Percentiles rank a stretch among this genome's conserved stretches.
phyloP scores from a whole-genome alignment of 768 basidiomycete species.

The Lactarius sp. region DNA sequence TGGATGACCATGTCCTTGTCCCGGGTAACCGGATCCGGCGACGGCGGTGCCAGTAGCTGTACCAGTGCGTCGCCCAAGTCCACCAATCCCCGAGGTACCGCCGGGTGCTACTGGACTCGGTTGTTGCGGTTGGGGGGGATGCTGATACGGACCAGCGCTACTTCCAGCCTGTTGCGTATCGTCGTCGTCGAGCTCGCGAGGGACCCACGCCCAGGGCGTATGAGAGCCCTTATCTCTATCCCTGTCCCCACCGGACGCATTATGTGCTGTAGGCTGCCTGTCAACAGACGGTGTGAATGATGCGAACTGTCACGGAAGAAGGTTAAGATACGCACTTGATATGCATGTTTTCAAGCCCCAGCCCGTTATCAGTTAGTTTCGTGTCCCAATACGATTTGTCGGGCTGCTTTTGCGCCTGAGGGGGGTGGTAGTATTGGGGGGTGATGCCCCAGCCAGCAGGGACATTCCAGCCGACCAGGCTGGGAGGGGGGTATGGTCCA shows the following conservation, averaged over 20 bases:
- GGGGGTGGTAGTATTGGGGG: constrained; percentile 45
- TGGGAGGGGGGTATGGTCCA: constrained; percentile 18
- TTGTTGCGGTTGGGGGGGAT: constrained; percentile 23
- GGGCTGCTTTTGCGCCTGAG: constrained; percentile 56
- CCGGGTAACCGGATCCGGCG: constrained; percentile 13
- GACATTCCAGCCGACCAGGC: constrained; percentile 20
- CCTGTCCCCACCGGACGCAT: constrained; percentile 1
- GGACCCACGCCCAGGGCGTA: constrained; percentile 74
- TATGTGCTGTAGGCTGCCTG: constrained; percentile 4
- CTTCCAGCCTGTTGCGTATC: constrained; percentile 22
- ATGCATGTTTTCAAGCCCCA: constrained; percentile 63
- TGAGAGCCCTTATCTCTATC: constrained; percentile 39
- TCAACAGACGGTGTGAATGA: neutral
- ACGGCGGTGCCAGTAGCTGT: neutral
- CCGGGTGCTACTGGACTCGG: constrained; percentile 6
- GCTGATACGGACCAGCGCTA: constrained; percentile 17
- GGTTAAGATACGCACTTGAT: constrained; percentile 44
- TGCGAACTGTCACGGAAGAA: neutral
- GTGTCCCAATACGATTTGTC: constrained; percentile 63
- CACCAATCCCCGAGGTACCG: neutral
- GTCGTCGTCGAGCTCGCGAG: constrained; percentile 41
- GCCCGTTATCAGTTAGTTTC: constrained; percentile 53
- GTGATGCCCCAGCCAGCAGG: constrained; percentile 24
- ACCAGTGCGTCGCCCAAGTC: neutral
- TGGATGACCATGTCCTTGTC: constrained; percentile 20